A percentile compares a stretch with the other conserved stretches of the same genome.
phyloP scores from a whole-genome alignment of 1,284 basidiomycete genomes.

The Phaffia rhodozyma region DNA sequence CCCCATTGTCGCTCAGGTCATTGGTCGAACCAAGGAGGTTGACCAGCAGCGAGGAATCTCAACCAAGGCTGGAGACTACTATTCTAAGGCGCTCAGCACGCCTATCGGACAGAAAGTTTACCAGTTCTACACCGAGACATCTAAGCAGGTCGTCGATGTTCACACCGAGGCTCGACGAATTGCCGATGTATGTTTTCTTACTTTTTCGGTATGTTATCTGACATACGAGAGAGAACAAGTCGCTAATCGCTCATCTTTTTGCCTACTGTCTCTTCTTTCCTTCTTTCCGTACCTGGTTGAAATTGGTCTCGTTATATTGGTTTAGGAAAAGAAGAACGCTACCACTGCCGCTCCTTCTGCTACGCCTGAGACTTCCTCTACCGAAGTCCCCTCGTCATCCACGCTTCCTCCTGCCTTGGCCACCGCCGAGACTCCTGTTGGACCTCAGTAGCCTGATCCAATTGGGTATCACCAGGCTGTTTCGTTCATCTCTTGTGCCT shows the following conservation, averaged over 20 bases:
- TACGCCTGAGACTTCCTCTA: neutral
- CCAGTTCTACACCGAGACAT: constrained; percentile 53
- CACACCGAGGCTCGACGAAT: constrained; percentile 42
- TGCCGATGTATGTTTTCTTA: constrained; percentile 24
- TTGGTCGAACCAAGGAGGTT: constrained; percentile 54
- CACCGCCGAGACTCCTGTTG: no score
- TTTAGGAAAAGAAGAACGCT: constrained; percentile 6
- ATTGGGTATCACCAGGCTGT: no score
- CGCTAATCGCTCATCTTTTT: neutral
- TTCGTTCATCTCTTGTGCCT: no score
- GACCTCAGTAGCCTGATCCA: no score
- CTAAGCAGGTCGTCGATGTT: constrained; percentile 50
- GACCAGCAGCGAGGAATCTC: constrained; percentile 69
- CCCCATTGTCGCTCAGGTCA: constrained; percentile 46
- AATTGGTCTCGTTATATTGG: neutral
- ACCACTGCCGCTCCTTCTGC: neutral
- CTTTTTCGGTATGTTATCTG: neutral
- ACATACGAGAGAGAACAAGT: neutral
- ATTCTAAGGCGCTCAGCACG: constrained; percentile 57
- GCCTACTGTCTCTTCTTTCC: neutral
- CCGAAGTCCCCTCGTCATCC: neutral
- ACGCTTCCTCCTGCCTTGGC: neutral
- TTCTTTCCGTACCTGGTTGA: neutral
- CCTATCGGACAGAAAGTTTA: constrained; percentile 57
- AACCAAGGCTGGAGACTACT: constrained; percentile 62